Percentiles rank a stretch among this genome's conserved stretches.
phyloP scores from a whole-genome alignment of 2,329 filamentous ascomycete genomes.

The Fusarium albosuccineum region DNA sequence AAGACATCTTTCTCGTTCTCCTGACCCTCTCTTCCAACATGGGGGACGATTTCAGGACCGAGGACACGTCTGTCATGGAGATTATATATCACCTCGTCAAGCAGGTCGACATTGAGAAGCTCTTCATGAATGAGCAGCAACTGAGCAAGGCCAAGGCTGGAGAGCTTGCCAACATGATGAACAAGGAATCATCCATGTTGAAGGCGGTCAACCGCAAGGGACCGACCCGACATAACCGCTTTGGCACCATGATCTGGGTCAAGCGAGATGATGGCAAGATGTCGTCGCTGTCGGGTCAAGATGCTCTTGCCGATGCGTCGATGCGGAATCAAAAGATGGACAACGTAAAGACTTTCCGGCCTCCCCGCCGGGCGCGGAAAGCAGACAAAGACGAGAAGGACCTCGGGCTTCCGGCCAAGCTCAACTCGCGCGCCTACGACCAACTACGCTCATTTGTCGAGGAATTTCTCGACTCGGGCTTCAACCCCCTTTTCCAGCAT shows the following conservation, averaged over 20 bases:
- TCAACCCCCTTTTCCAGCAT: slow-evolving; percentile 91
- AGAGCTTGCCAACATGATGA: slow-evolving; percentile 80
- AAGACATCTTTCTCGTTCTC: slow-evolving; percentile 89
- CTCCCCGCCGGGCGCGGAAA: slow-evolving; percentile 74
- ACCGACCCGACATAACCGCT: slow-evolving; percentile 90
- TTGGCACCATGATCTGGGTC: slow-evolving; percentile 98
- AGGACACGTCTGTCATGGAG: slow-evolving; percentile 92
- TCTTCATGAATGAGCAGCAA: slow-evolving; percentile 87
- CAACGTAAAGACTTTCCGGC: slow-evolving; percentile 88
- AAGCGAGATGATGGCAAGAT: slow-evolving; percentile 87
- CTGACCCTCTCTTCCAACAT: slow-evolving; percentile 92
- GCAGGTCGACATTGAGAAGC: slow-evolving; percentile 83
- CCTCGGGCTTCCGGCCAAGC: slow-evolving; percentile 78
- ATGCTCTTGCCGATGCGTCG: slow-evolving; percentile 80
- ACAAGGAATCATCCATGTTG: slow-evolving; percentile 87
- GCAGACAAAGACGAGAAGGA: slow-evolving; percentile 77
- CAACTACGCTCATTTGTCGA: slow-evolving; percentile 87
- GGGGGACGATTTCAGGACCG: slow-evolving; percentile 90
- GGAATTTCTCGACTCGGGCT: slow-evolving; percentile 94
- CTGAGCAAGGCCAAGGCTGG: slow-evolving; percentile 76
- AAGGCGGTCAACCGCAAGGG: slow-evolving; percentile 81
- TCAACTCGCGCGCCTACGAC: slow-evolving; percentile 80
- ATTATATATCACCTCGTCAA: slow-evolving; percentile 94
- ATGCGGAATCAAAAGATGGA: slow-evolving; percentile 90
- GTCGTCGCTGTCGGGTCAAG: slow-evolving; percentile 89